Conservation (phyloP, 2,329 filamentous ascomycete genomes). For the Penicillium sp. region DNA sequence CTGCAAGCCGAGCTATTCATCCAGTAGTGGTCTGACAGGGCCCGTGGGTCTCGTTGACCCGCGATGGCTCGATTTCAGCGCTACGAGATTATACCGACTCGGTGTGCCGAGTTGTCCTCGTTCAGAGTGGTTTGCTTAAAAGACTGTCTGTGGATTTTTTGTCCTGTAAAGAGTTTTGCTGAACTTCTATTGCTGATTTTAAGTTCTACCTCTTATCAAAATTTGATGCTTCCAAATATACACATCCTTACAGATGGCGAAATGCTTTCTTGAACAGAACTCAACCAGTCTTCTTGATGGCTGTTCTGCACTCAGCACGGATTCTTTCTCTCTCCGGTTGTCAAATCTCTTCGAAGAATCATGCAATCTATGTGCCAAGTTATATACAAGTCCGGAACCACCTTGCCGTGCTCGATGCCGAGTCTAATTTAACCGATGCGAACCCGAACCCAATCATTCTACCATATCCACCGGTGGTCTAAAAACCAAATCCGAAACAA, state of each 20-base stretch:
- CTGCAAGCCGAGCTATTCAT: not conserved
- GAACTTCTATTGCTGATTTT: not conserved
- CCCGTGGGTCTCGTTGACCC: not conserved
- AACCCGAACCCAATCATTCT: constrained; percentile 7
- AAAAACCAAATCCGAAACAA: not conserved
- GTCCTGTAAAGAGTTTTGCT: not conserved
- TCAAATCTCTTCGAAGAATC: not conserved
- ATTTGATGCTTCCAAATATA: not conserved
- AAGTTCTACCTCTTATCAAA: not conserved
- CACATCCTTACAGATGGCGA: not conserved
- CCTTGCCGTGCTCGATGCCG: constrained; percentile 1
- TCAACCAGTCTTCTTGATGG: not conserved
- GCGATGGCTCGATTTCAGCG: constrained; percentile 1
- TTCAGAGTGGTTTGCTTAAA: constrained; percentile 3
- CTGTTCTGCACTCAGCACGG: not conserved
- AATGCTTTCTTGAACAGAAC: not conserved
- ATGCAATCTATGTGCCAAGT: not conserved
- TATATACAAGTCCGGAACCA: constrained; percentile 10
- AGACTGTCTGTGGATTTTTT: constrained; percentile 7
- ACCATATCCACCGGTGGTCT: not conserved
- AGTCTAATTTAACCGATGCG: constrained; percentile 5
- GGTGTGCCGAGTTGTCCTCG: constrained; percentile 11
- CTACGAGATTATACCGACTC: constrained; percentile 13
- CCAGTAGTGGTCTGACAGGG: not conserved
- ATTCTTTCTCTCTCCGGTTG: not conserved